These are phyloP conservation scores for Endogone sp. DNA, from an alignment of 192 early-diverging fungal genomes.

Conservation along the genomic window DNA sequence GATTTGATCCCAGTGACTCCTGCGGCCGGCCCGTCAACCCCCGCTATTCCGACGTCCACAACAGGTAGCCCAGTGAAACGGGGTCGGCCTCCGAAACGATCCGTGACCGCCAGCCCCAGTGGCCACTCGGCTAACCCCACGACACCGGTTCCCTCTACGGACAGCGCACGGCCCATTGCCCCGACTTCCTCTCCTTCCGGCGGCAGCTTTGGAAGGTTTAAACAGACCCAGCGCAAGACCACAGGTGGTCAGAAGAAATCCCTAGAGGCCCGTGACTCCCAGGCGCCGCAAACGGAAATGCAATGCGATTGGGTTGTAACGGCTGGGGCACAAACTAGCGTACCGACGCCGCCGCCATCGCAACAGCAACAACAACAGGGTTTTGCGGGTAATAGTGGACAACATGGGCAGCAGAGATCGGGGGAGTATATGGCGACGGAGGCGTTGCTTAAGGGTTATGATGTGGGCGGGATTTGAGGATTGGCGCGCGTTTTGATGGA, in stretches of 20 bases:
- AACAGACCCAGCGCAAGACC: too few relatives aligned
- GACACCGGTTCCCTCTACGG: background rate
- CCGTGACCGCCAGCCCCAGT: background rate
- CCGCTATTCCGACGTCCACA: background rate
- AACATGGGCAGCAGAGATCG: background rate
- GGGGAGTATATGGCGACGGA: background rate
- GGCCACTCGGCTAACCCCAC: background rate
- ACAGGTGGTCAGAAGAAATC: too few relatives aligned
- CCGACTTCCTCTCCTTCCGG: too few relatives aligned
- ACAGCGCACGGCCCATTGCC: too few relatives aligned
- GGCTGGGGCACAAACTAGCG: background rate
- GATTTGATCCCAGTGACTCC: constrained; percentile 1
- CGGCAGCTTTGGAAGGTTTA: too few relatives aligned
- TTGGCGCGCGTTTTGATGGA: background rate
- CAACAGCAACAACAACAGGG: constrained; percentile 4
- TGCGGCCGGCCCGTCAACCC: background rate
- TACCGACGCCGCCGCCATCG: constrained; percentile 5
- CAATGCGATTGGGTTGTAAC: too few relatives aligned
- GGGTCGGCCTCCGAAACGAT: too few relatives aligned
- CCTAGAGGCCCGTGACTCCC: too few relatives aligned
- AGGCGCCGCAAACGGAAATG: background rate
- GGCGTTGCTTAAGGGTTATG: background rate
- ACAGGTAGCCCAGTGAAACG: background rate
- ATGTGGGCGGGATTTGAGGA: background rate
- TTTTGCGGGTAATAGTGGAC: background rate